Evolutionary conservation across 371 early-diverging fungal genomes (phyloP), one percentile per base, ranked within the genome.

Genomic region (Mucor piriformis): DNA sequence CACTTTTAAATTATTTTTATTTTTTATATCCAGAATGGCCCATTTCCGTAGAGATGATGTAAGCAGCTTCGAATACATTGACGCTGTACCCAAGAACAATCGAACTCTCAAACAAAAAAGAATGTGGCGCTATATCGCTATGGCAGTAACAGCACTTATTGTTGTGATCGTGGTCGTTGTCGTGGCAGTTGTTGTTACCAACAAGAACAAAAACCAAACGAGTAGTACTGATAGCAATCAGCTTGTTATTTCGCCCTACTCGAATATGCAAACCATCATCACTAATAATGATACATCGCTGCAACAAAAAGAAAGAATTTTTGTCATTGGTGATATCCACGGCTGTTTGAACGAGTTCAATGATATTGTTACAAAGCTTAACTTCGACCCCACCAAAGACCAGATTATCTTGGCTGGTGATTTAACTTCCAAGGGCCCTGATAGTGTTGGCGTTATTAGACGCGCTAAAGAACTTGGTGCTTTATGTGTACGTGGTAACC

Each of bases 241-340:
- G 29, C 65, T 72, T 25, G 49, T 63, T 12, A 51, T 74, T 25
- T 80, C 81, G 12, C 64, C 67, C 5, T 80, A 80, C 59, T 65
- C 77, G 7, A 73, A 80, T 24, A 59, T 77, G 51, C 77, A 70
- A 7, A 50, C 50, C 13, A 35, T 79, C n/a, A 49, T 52, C 5
- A 64, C 74, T 6, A 38, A 57, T 20, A 63, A 64, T 25, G 40
- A 56, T 8, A 48, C 63, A 1, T 35, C 55, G 1, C 12, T 57
- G 3, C 59, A 59, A 16, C 54, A 54, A 25, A 72, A 69, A 12
- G 59, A 76, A 35, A 77, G 88, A 10, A 61, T 90, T 24, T 74
- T 88, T 37, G 76, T 91, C 16, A 67, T 91, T 24, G 92, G 92
- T 3, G 92, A 91, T 56, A 74, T 91, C 40, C 92, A 91, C 49